Evolutionary conservation across 345 rosid species (phyloP).

Genomic region (Euphorbia pulcherrima): DNA sequence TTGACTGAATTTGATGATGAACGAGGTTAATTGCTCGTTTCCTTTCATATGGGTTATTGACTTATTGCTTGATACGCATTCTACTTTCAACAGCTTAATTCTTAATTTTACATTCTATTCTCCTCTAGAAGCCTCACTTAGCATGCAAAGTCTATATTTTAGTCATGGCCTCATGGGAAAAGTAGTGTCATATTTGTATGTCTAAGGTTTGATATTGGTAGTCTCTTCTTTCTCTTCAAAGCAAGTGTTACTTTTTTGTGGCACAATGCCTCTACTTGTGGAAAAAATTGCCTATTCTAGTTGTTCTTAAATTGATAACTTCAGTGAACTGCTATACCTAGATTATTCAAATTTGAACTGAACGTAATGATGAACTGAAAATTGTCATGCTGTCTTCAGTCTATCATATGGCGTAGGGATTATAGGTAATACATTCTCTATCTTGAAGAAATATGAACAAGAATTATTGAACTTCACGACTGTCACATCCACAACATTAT

Average conservation of each 20-base stretch:
- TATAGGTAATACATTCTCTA: neutral
- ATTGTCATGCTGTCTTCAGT: neutral
- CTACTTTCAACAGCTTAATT: neutral
- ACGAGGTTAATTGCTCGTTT: constrained; percentile 18
- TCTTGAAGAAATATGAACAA: neutral
- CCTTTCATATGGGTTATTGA: neutral
- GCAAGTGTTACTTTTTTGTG: neutral
- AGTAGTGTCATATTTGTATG: constrained; percentile 14
- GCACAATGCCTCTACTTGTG: neutral
- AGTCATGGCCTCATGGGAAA: constrained; percentile 15
- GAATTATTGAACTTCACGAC: too few species aligned
- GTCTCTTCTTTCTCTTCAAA: neutral
- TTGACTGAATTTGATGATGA: constrained; percentile 26
- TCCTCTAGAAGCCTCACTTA: constrained; percentile 18
- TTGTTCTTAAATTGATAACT: neutral
- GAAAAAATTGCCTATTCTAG: neutral
- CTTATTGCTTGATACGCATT: neutral
- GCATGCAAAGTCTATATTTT: constrained; percentile 20
- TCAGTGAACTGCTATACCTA: neutral
- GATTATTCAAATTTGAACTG: neutral
- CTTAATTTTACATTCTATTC: constrained; percentile 6
- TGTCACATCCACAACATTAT: too few species aligned
- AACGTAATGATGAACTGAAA: neutral
- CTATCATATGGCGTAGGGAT: neutral
- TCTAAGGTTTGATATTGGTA: neutral